Base-by-base conservation (phyloP, 2,329 filamentous ascomycete genomes). In the Arachnopeziza araneosa region DNA sequence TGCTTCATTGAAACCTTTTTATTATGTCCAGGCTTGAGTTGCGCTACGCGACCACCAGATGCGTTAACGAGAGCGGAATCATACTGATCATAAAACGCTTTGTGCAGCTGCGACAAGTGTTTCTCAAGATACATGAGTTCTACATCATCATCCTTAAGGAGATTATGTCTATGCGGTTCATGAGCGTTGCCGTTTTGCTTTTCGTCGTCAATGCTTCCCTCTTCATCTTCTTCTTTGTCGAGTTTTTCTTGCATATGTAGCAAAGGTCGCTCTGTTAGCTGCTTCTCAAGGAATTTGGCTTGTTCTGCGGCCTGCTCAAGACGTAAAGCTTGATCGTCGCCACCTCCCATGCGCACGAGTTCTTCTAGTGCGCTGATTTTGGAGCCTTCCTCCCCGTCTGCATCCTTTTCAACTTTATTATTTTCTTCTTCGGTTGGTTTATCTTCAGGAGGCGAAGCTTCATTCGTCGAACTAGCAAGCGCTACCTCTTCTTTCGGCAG, bases 181-280 rank as follows among this genome's bases (percentile, higher is more conserved):
- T 73, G 70, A 58, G 73, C 71, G 10, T 68, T 60, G 17, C 75
- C 73, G 58, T 79, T 77, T 26, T 72, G 70, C 49, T 60, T 56
- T 71, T 73, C 62, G 60, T 71, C 63, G 56, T 54, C 69, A 53
- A 64, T 75, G 54, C 75, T 76, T 22, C 79, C 69, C 52, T 71
- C 76, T 48, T 83, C 80, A 50, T 91, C 86, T 66, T 93, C 90
- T 69, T 92, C 90, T 67, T 91, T 90, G 69, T 99, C 95, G 23
- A 97, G 81, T 72, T 92, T 82, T 69, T 96, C 90, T 74, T 99
- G 95, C 77, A 96, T 89, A 71, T 95, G 91, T n/a, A 96, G 78
- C 26, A 99, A 77, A 0, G 95, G 95, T 17, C 93, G 84, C 63
- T 97, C 92, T 62, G 87, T 90, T 21, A 98, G 82, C 74, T 99